These are phyloP conservation scores for Psilocybe tampanensis DNA, from an alignment of 768 basidiomycete species.

Conservation along the genomic window DNA sequence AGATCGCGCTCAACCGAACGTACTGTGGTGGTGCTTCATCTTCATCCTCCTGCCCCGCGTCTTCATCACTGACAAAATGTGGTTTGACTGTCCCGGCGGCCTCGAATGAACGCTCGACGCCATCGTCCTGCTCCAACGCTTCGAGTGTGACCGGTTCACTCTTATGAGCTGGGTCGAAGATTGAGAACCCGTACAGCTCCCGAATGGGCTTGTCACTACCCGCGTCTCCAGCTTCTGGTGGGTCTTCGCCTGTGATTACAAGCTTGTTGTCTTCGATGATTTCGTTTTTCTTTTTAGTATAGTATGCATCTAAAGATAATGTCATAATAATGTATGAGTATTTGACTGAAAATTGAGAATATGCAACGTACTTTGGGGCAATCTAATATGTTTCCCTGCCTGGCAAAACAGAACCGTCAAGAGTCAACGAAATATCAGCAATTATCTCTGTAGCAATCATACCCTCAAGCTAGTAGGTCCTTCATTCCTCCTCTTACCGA, in stretches of 20 bases:
- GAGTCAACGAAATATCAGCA: neutral
- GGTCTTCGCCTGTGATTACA: constrained; percentile 36
- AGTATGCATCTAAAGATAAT: constrained; percentile 38
- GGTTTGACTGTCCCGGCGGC: constrained; percentile 59
- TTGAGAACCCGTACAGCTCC: constrained; percentile 54
- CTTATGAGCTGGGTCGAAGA: constrained; percentile 56
- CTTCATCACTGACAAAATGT: constrained; percentile 55
- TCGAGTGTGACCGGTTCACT: constrained; percentile 51
- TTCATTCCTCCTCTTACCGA: constrained; percentile 23
- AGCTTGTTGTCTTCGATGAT: constrained; percentile 37
- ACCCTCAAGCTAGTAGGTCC: constrained; percentile 20
- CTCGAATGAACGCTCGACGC: constrained; percentile 42
- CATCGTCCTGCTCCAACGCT: constrained; percentile 46
- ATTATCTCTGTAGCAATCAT: neutral
- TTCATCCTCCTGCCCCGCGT: constrained; percentile 60
- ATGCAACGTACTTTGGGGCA: constrained; percentile 16
- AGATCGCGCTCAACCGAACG: constrained; percentile 49
- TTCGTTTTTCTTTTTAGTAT: constrained; percentile 33
- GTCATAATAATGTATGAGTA: neutral
- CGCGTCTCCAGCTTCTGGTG: constrained; percentile 22
- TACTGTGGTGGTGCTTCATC: constrained; percentile 36
- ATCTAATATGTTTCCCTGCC: constrained; percentile 28
- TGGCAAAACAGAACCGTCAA: constrained; percentile 6
- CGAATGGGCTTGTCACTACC: constrained; percentile 56
- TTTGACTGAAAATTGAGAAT: neutral